A percentile compares a stretch with the other conserved stretches of the same genome.
These are phyloP conservation scores for Phytophthora chlamydospora DNA, from an alignment of 352 stramenopile genomes.

Conservation along the genomic window DNA sequence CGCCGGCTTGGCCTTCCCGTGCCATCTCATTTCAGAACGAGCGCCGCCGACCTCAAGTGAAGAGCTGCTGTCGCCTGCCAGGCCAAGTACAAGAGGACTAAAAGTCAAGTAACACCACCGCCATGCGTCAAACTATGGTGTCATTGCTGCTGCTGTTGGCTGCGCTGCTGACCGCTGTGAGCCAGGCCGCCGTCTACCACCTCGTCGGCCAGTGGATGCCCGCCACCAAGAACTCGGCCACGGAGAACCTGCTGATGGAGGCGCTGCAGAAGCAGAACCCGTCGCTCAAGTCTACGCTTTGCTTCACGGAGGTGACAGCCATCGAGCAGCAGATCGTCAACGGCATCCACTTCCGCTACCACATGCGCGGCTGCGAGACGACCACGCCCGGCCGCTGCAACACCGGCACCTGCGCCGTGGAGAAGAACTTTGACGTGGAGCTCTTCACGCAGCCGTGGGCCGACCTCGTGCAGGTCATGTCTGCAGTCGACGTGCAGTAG, in stretches of 20 bases:
- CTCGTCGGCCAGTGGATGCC: constrained; percentile 51
- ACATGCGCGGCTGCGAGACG: constrained; percentile 47
- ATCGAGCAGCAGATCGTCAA: constrained; percentile 71
- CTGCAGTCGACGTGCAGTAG: constrained; percentile 37
- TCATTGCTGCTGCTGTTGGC: constrained; percentile 16
- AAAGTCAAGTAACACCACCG: neutral
- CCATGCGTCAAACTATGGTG: constrained; percentile 14
- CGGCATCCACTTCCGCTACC: constrained; percentile 68
- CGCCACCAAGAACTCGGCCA: constrained; percentile 39
- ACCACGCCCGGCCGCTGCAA: constrained; percentile 31
- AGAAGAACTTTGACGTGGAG: constrained; percentile 45
- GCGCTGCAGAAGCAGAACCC: constrained; percentile 37
- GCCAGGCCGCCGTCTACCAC: constrained; percentile 28
- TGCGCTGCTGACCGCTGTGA: constrained; percentile 11
- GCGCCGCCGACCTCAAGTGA: constrained; percentile 15
- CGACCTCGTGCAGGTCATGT: constrained; percentile 46
- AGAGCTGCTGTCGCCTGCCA: too few relatives aligned
- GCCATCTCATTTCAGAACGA: constrained; percentile 34
- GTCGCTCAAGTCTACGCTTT: constrained; percentile 33
- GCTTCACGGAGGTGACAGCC: constrained; percentile 48
- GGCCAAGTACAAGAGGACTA: neutral
- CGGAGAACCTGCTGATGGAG: constrained; percentile 38
- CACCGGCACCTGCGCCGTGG: constrained; percentile 18
- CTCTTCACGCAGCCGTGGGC: constrained; percentile 62
- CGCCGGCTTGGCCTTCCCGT: neutral